Evolutionary conservation across 345 rosid genomes (phyloP).

Genomic region (Camelina neglecta): DNA sequence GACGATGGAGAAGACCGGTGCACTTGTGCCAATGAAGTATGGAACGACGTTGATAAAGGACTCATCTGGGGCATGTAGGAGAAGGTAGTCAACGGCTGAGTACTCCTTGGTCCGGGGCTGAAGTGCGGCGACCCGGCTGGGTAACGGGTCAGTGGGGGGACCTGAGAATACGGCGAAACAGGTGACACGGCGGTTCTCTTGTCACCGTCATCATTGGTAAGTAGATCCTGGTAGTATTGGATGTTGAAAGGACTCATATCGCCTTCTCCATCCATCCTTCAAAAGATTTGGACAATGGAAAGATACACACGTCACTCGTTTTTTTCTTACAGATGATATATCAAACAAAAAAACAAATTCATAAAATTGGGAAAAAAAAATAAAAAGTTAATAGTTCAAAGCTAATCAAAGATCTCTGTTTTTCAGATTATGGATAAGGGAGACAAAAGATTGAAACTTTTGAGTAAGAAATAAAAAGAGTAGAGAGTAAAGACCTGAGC

Average conservation of each 20-base stretch:
- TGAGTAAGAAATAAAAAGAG: background rate
- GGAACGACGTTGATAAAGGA: background rate
- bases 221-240: constrained; percentile 46
- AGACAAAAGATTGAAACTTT: background rate
- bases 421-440: background rate
- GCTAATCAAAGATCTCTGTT: background rate
- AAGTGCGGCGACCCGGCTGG: constrained; percentile 53
- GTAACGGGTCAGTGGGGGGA: constrained; percentile 61
- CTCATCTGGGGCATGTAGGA: constrained; percentile 16
- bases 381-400: background rate
- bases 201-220: background rate
- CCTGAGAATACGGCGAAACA: constrained; percentile 63
- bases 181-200: constrained; percentile 74
- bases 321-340: background rate
- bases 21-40: background rate
- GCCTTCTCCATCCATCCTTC: constrained; percentile 47
- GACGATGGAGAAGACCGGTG: no score
- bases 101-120: constrained; percentile 56
- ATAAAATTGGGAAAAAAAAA: no score
- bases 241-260: constrained; percentile 52
- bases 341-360: no score
- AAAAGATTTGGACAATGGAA: constrained; percentile 20
- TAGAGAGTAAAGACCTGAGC: background rate
- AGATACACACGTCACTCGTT: no score
- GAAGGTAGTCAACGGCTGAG: constrained; percentile 63